These are phyloP conservation scores for Ogataea hybrid DNA, from an alignment of 1,139 yeast species.

Conservation along the genomic window DNA sequence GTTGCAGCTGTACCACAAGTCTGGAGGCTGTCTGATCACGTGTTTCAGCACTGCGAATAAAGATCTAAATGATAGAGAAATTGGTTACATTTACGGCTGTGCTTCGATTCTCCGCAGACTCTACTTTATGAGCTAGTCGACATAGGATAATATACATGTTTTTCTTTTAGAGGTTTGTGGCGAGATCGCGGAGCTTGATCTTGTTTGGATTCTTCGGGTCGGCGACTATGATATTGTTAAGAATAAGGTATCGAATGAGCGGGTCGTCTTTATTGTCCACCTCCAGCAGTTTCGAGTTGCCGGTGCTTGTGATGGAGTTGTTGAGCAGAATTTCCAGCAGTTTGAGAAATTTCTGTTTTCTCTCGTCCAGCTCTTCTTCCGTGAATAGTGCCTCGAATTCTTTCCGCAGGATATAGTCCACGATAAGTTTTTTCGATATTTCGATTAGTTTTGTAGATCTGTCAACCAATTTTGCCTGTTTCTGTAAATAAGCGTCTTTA, in stretches of 20 bases:
- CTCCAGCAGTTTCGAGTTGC: conserved; percentile 16
- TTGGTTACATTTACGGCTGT: conserved; percentile 46
- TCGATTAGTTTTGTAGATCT: conserved; percentile 16
- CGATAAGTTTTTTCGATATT: conserved; percentile 25
- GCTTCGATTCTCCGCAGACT: conserved; percentile 42
- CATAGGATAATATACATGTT: conserved; percentile 10
- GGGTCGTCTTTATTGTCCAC: conserved; percentile 31
- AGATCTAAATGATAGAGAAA: conserved; percentile 39
- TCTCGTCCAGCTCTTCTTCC: conserved; percentile 18
- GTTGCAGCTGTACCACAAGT: conserved; percentile 45
- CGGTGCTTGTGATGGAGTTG: conserved; percentile 20
- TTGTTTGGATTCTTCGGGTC: conserved; percentile 27
- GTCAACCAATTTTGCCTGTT: conserved; percentile 8
- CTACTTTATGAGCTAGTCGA: conserved; percentile 32
- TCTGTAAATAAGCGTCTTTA: conserved; percentile 7
- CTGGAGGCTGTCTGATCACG: conserved; percentile 60
- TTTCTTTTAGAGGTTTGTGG: conserved; percentile 14
- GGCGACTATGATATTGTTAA: conserved; percentile 26
- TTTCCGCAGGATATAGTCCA: conserved; percentile 26
- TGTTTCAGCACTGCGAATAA: conserved; percentile 41
- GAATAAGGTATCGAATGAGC: conserved; percentile 29
- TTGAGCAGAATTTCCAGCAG: conserved; percentile 31
- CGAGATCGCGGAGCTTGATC: conserved; percentile 24
- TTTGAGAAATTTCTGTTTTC: conserved; percentile 23
- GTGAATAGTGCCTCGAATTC: conserved; percentile 24